A percentile compares a stretch with the other conserved stretches of the same genome.
Evolutionary conservation across 257 asterid species (phyloP).

Genomic region (Cynanchum wilfordii): DNA sequence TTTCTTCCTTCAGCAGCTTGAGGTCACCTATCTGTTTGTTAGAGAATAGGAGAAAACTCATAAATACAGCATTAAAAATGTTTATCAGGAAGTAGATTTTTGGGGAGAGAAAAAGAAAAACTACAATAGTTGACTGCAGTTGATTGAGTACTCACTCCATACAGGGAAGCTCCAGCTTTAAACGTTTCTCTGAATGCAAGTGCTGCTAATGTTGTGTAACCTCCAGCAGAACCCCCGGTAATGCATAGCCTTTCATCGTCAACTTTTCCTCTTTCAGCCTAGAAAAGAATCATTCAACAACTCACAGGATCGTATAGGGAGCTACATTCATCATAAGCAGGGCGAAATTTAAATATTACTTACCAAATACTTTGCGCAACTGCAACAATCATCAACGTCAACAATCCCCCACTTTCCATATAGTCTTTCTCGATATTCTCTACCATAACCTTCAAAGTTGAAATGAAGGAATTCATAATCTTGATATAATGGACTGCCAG

Average conservation of each 20-base stretch:
- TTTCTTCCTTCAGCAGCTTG: slow-evolving; percentile 58
- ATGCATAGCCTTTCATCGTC: slow-evolving; percentile 83
- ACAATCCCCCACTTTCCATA: slow-evolving; percentile 84
- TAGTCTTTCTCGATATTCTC: slow-evolving; percentile 84
- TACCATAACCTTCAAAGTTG: slow-evolving; percentile 76
- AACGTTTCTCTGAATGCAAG: slow-evolving; percentile 81
- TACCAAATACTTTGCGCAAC: slow-evolving; percentile 92
- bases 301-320: neutral
- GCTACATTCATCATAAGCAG: slow-evolving; percentile 7
- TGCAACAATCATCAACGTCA: slow-evolving; percentile 95
- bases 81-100: neutral
- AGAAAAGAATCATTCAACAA: slow-evolving; percentile 21
- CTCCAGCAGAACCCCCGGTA: slow-evolving; percentile 98
- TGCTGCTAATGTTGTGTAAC: slow-evolving; percentile 92
- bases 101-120: neutral
- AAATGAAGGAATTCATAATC: slow-evolving; percentile 11
- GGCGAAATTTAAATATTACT: slow-evolving; percentile 2
- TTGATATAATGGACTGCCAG: neutral
- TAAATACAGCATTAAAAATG: neutral
- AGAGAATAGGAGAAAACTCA: slow-evolving; percentile 4
- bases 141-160: slow-evolving; percentile 69
- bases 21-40: slow-evolving; percentile 77
- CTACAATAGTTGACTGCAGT: neutral
- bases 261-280: slow-evolving; percentile 84
- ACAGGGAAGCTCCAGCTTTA: slow-evolving; percentile 90